These are phyloP conservation scores for Cadophora malorum DNA, from an alignment of 2,329 filamentous ascomycete genomes.

Conservation along the genomic window DNA sequence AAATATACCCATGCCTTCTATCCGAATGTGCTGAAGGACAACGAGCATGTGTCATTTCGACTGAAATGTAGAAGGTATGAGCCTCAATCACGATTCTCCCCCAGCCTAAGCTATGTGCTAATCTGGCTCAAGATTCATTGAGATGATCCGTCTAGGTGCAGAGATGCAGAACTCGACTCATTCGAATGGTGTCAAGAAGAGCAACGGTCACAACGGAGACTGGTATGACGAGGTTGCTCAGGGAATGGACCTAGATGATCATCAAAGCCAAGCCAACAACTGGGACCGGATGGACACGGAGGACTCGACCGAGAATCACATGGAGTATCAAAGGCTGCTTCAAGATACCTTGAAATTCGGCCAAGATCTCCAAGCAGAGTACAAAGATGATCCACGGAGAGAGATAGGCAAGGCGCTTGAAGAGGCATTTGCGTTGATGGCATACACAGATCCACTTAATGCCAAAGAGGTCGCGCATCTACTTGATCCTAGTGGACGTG, in stretches of 20 bases:
- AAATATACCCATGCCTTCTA: conserved; percentile 81
- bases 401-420: conserved; percentile 76
- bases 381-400: conserved; percentile 70
- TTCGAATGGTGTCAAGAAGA: conserved; percentile 45
- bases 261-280: conserved; percentile 50
- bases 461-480: conserved; percentile 78
- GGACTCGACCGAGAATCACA: conserved; percentile 35
- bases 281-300: conserved; percentile 63
- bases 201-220: conserved; percentile 48
- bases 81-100: background rate
- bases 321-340: conserved; percentile 56
- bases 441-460: conserved; percentile 81
- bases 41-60: conserved; percentile 86
- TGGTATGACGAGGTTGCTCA: conserved; percentile 48
- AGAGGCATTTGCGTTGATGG: conserved; percentile 87
- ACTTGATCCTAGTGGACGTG: conserved; percentile 76
- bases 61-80: conserved; percentile 76
- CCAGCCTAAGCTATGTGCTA: background rate
- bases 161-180: conserved; percentile 58
- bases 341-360: conserved; percentile 80
- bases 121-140: conserved; percentile 66
- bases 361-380: conserved; percentile 78
- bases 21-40: conserved; percentile 77
- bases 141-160: conserved; percentile 83
- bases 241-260: conserved; percentile 62